Evolutionary conservation across 805 yeast genomes (phyloP).

Genomic region (Metschnikowia lochheadii): DNA sequence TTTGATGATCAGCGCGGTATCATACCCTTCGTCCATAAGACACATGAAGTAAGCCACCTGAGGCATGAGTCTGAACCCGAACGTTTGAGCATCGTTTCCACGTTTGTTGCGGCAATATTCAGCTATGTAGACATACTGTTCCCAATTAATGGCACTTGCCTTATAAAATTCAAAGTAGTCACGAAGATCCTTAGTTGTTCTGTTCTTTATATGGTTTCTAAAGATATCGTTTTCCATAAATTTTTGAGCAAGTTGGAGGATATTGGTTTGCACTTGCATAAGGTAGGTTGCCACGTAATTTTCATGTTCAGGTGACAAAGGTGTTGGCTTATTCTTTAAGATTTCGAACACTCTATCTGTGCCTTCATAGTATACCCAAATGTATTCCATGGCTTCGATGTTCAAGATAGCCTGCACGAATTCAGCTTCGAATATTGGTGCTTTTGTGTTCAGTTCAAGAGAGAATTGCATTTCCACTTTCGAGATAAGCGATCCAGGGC

Average conservation of each 20-base stretch:
- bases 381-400: not conserved
- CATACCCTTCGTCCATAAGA: not conserved
- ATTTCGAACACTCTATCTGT: not conserved
- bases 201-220: not conserved
- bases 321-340: not conserved
- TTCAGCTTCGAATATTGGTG: not conserved
- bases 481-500: not conserved
- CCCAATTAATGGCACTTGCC: not conserved
- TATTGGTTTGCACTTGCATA: not conserved
- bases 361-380: not conserved
- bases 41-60: not conserved
- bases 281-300: not conserved
- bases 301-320: not conserved
- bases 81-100: not conserved
- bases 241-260: not conserved
- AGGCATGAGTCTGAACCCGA: not conserved
- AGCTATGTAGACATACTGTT: not conserved
- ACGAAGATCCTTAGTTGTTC: not conserved
- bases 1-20: not conserved
- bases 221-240: not conserved
- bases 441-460: not conserved
- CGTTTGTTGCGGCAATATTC: not conserved
- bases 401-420: not conserved
- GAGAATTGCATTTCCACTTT: not conserved
- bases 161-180: not conserved